phyloP scores from a whole-genome alignment of 2,329 filamentous ascomycete species.

The Atkinsonella hypoxylon region DNA sequence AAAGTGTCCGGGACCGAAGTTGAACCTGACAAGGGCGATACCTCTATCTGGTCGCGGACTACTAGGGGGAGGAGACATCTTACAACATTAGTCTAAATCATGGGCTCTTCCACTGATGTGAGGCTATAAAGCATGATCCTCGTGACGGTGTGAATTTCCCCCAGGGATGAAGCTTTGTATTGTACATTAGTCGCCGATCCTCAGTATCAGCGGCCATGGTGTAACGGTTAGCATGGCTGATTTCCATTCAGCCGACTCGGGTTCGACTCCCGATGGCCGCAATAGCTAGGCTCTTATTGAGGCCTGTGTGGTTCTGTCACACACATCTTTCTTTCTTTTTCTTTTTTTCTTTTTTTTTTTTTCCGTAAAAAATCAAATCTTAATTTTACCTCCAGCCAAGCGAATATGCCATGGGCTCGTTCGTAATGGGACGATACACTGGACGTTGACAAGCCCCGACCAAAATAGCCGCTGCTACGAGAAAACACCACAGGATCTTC shows the following conservation, averaged over 20 bases:
- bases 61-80: neutral
- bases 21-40: constrained; percentile 24
- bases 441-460: too few species aligned
- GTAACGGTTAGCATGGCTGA: constrained; percentile 12
- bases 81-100: too few species aligned
- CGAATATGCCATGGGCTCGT: too few species aligned
- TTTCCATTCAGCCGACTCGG: constrained; percentile 12
- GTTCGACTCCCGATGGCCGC: constrained; percentile 12
- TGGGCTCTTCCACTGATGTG: neutral
- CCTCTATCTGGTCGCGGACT: constrained; percentile 15
- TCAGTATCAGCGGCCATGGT: constrained; percentile 8
- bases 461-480: too few species aligned
- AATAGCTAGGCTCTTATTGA: too few species aligned
- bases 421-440: too few species aligned
- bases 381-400: too few species aligned
- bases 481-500: too few species aligned
- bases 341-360: too few species aligned
- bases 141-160: neutral
- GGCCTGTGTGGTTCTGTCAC: too few species aligned
- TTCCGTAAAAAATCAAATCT: too few species aligned
- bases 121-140: neutral
- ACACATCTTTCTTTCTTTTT: too few species aligned
- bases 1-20: constrained; percentile 27
- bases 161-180: neutral
- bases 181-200: neutral